A percentile compares a stretch with the other conserved stretches of the same genome.
Conservation (phyloP, 2,329 filamentous ascomycete genomes). For the Myriangium duriaei region DNA sequence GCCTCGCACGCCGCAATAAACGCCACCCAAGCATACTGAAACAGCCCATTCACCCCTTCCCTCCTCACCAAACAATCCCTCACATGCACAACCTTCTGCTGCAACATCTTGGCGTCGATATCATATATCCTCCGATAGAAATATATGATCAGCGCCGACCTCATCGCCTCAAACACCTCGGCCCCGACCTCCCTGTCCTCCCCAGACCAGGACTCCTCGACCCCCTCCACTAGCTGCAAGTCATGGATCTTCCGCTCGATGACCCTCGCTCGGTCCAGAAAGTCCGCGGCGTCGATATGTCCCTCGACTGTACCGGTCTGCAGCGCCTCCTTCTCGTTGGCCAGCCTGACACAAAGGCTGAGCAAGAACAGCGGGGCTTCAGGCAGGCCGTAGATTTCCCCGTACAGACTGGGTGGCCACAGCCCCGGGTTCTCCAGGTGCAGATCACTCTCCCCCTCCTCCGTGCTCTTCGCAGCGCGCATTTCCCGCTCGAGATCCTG, state of each 20-base stretch:
- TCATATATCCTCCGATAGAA: slow-evolving; percentile 3
- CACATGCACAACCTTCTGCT: background rate
- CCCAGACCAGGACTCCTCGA: too few relatives aligned
- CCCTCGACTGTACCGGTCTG: background rate
- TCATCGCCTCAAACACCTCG: too few relatives aligned
- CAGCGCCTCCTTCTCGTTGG: background rate
- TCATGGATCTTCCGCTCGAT: background rate
- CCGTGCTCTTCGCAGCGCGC: background rate
- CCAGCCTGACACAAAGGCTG: background rate
- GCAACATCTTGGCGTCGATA: background rate
- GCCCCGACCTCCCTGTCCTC: too few relatives aligned
- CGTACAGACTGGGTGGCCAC: background rate
- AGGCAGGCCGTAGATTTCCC: background rate
- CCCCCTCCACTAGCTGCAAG: background rate
- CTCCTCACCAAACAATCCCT: slow-evolving; percentile 1
- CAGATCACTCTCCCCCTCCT: slow-evolving; percentile 3
- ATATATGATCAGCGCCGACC: background rate
- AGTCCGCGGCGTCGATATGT: background rate
- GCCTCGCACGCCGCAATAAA: slow-evolving; percentile 3
- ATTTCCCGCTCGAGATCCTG: slow-evolving; percentile 1
- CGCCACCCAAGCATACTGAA: background rate
- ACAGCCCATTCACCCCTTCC: too few relatives aligned
- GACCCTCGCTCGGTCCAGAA: background rate
- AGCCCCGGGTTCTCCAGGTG: slow-evolving; percentile 1
- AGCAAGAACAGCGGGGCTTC: slow-evolving; percentile 1